Evolutionary conservation across 768 basidiomycete genomes (phyloP).

Genomic region (Cubamyces sp.): DNA sequence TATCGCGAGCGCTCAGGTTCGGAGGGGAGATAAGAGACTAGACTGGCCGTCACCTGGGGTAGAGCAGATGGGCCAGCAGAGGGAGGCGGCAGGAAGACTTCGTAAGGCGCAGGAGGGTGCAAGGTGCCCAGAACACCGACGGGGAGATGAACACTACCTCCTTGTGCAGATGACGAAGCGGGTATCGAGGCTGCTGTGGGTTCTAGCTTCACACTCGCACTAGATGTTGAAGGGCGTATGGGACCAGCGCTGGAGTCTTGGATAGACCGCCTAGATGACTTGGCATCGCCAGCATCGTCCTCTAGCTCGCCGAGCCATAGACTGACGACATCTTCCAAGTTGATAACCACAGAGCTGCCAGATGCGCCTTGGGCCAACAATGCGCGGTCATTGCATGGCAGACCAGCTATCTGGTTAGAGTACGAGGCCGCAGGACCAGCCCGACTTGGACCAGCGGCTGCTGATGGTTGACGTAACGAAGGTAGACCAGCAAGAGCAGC

Average conservation of each 20-base stretch:
- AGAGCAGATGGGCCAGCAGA: constrained; percentile 20
- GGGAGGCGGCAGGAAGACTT: constrained; percentile 22
- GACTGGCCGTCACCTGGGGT: constrained; percentile 41
- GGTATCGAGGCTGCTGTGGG: constrained; percentile 36
- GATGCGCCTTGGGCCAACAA: constrained; percentile 43
- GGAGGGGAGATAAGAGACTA: constrained; percentile 47
- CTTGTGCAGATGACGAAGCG: constrained; percentile 12
- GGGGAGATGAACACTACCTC: background rate
- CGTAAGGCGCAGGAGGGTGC: constrained; percentile 24
- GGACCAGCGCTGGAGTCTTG: constrained; percentile 20
- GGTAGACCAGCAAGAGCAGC: constrained; percentile 22
- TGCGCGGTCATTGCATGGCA: constrained; percentile 41
- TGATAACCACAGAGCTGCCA: constrained; percentile 54
- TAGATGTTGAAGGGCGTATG: constrained; percentile 17
- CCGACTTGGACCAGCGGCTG: constrained; percentile 17
- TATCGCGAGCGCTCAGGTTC: constrained; percentile 43
- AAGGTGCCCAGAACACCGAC: constrained; percentile 10
- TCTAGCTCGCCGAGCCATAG: constrained; percentile 66
- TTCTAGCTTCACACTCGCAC: constrained; percentile 40
- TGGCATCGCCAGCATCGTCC: constrained; percentile 34
- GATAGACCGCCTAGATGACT: constrained; percentile 22
- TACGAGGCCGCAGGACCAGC: constrained; percentile 3
- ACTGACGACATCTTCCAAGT: constrained; percentile 57
- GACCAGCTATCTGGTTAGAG: constrained; percentile 25
- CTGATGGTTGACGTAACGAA: constrained; percentile 19